These are phyloP conservation scores for Fragaria ananassa DNA, from an alignment of 306 rosid genomes.

Conservation along the genomic window DNA sequence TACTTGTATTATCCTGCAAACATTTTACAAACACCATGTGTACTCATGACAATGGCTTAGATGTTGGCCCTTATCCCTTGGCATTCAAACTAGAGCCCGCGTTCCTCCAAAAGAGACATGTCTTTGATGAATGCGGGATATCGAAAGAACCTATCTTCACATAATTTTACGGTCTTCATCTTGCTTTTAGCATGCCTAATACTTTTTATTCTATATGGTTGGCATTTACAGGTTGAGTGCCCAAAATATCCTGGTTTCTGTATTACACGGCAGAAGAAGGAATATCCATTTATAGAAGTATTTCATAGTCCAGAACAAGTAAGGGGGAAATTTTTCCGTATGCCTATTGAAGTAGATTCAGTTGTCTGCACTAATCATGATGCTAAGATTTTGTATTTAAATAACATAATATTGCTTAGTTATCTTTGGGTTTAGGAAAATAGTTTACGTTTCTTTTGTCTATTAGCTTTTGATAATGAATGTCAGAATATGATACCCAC, in stretches of 20 bases:
- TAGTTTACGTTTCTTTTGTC: neutral
- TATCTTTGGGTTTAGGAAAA: neutral
- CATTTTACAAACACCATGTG: neutral
- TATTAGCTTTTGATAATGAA: neutral
- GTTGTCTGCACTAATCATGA: neutral
- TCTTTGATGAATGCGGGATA: neutral
- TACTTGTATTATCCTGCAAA: neutral
- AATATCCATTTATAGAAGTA: conserved; percentile 85
- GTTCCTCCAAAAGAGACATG: neutral
- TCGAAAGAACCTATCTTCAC: neutral
- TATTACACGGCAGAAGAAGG: conserved; percentile 75
- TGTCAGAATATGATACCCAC: neutral
- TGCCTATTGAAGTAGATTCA: neutral
- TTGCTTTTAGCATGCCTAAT: neutral
- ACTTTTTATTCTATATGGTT: conserved; percentile 4
- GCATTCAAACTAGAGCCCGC: neutral
- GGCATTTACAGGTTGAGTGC: conserved; percentile 80
- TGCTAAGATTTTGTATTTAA: neutral
- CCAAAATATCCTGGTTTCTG: conserved; percentile 97
- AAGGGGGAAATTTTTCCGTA: conserved; percentile 6
- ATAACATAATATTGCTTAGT: neutral
- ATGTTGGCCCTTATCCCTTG: neutral
- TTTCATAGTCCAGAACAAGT: conserved; percentile 79
- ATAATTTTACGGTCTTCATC: conserved; percentile 2
- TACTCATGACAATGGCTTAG: neutral